Evolutionary conservation across 192 early-diverging fungal species (phyloP), one percentile per base, ranked within the genome.

Genomic region (Chytriomyces hyalinus): DNA sequence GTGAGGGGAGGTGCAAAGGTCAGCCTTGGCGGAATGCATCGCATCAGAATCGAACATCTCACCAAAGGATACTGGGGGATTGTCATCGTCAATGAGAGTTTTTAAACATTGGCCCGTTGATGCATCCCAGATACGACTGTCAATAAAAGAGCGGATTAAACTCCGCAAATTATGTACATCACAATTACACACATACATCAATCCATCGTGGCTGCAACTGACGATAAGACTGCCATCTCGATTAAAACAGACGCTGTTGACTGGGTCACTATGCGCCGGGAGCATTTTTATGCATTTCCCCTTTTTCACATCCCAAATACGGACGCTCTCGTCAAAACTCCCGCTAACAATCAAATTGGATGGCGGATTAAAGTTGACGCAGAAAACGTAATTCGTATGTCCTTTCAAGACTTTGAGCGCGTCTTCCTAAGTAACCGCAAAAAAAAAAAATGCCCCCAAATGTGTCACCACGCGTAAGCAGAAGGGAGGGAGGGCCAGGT

Each of bases 81-180:
- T 97, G 75, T 94, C 93, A 78, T 98, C 97, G 80, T 96, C 94
- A 17, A 99, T 92, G 36, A 99, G 83, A 5, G 98, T 99, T 82
- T 97, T 98, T 10, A 98, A 89, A 78, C 96, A 98, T 81, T 98
- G 94, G 49, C 98, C 97, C n/a, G 96, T 94, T 49, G 92, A 90
- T 43, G 94, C 94, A 81, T 99, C 98, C 98, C 98, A 99, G 70
- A 99, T 97, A 26, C 98, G 95, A 66, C 94, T 95, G 71, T 5
- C 11, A 26, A 36, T 53, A 50, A 64, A 71, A 45, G 15, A 77
- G 15, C 51, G 65, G 24, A 65, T 47, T 53, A 67, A 63, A 78
- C 26, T 70, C 26, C 70, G 24, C 13, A 70, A n/a, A 57, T 17
- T 53, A n/a, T n/a, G 22, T 36, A 36, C 36, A 36, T 36, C 1